phyloP scores from a whole-genome alignment of 1,284 basidiomycete genomes.

The Pseudozyma hubeiensis region DNA sequence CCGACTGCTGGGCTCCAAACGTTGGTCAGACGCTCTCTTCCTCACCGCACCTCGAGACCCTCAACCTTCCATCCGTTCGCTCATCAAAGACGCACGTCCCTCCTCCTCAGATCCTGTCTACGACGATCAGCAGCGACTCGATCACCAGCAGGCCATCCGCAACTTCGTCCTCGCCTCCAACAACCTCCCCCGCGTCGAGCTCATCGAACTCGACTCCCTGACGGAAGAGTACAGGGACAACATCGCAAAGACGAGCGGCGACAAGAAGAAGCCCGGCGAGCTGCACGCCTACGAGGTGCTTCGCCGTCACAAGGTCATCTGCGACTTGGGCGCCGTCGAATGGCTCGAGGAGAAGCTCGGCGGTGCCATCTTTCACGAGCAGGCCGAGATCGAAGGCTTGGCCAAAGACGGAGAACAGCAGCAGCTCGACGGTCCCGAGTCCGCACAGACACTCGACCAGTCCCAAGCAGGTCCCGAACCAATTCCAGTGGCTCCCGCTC shows the following conservation, averaged over 20 bases:
- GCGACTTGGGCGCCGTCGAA: slow-evolving; percentile 68
- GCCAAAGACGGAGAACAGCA: slow-evolving; percentile 14
- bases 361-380: slow-evolving; percentile 61
- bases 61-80: slow-evolving; percentile 28
- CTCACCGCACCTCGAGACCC: slow-evolving; percentile 64
- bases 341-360: slow-evolving; percentile 68
- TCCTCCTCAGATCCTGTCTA: slow-evolving; percentile 62
- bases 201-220: slow-evolving; percentile 62
- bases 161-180: slow-evolving; percentile 59
- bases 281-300: slow-evolving; percentile 68
- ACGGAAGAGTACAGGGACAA: slow-evolving; percentile 50
- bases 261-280: slow-evolving; percentile 67
- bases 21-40: slow-evolving; percentile 64
- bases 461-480: slow-evolving; percentile 5
- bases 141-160: slow-evolving; percentile 50
- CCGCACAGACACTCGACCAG: slow-evolving; percentile 1
- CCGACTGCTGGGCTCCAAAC: slow-evolving; percentile 53
- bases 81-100: slow-evolving; percentile 42
- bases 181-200: slow-evolving; percentile 61
- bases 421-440: slow-evolving; percentile 2
- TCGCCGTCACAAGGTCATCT: slow-evolving; percentile 54
- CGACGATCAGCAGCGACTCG: slow-evolving; percentile 48
- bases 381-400: slow-evolving; percentile 23
- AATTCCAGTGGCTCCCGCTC: slow-evolving; percentile 6
- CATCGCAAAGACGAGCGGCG: slow-evolving; percentile 49